Conservation (phyloP, 805 yeast genomes). For the Nakazawaea pomicola region DNA sequence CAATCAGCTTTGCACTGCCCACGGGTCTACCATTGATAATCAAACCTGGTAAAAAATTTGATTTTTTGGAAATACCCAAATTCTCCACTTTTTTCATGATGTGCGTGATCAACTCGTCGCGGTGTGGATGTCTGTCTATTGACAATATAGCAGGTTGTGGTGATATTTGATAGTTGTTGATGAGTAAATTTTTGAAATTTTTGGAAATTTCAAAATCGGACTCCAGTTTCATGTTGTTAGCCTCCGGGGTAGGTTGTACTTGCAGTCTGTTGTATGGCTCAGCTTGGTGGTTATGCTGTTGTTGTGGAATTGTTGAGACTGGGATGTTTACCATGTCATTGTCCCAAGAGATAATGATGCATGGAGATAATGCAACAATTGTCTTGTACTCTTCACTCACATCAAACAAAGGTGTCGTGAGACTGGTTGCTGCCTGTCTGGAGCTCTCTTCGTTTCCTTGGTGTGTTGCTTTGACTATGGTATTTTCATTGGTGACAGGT, state of each 20-base stretch:
- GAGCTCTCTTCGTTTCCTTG: not conserved
- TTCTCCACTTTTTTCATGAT: conserved; percentile 17
- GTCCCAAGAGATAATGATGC: conserved; percentile 24
- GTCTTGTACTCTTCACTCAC: conserved; percentile 26
- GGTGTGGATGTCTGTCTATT: conserved; percentile 29
- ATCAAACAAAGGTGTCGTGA: conserved; percentile 9
- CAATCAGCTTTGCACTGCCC: conserved; percentile 25
- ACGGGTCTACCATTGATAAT: conserved; percentile 31
- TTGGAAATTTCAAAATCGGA: conserved; percentile 11
- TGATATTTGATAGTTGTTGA: conserved; percentile 22
- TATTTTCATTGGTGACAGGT: conserved; percentile 10
- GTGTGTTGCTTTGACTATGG: conserved; percentile 1
- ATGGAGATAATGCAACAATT: conserved; percentile 28
- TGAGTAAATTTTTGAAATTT: conserved; percentile 19
- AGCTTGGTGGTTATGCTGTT: no score
- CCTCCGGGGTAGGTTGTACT: no score
- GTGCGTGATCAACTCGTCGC: conserved; percentile 21
- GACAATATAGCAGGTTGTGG: conserved; percentile 31
- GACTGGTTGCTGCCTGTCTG: not conserved
- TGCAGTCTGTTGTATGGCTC: no score
- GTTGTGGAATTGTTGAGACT: conserved; percentile 5
- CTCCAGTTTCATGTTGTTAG: conserved; percentile 1
- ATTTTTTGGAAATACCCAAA: conserved; percentile 16
- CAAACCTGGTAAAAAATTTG: conserved; percentile 24
- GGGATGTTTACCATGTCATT: conserved; percentile 15